Evolutionary conservation across 352 stramenopile genomes (phyloP).

Genomic region (Globisporangium parvum): DNA sequence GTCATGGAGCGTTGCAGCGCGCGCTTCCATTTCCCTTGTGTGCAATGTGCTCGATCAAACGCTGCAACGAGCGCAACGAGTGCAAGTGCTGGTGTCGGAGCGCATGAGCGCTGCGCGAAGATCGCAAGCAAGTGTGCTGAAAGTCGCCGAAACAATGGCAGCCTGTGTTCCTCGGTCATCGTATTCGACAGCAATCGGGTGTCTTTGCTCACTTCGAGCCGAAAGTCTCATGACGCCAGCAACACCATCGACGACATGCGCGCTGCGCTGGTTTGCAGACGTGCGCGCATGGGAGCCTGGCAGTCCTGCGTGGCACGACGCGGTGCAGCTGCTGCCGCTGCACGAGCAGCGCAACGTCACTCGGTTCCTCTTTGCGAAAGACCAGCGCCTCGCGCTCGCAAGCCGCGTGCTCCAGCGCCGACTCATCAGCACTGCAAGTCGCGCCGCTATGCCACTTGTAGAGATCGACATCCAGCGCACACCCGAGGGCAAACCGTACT

Average conservation of each 20-base stretch:
- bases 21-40: too few species aligned
- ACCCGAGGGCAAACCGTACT: conserved; percentile 65
- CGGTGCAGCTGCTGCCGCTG: conserved; percentile 25
- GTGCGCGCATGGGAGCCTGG: conserved; percentile 33
- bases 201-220: too few species aligned
- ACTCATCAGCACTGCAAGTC: conserved; percentile 27
- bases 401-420: conserved; percentile 59
- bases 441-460: conserved; percentile 22
- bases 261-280: conserved; percentile 27
- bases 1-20: too few species aligned
- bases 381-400: conserved; percentile 55
- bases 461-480: conserved; percentile 50
- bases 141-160: too few species aligned
- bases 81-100: too few species aligned
- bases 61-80: too few species aligned
- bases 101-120: too few species aligned
- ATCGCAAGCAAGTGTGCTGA: too few species aligned
- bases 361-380: conserved; percentile 60
- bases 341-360: conserved; percentile 44
- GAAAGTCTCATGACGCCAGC: neutral
- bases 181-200: too few species aligned
- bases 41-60: too few species aligned
- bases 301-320: conserved; percentile 25
- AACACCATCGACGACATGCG: neutral
- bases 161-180: too few species aligned